A percentile compares a stretch with the other conserved stretches of the same genome.
These are phyloP conservation scores for Tulasnella sp. DNA, from an alignment of 768 basidiomycete genomes.

Conservation along the genomic window DNA sequence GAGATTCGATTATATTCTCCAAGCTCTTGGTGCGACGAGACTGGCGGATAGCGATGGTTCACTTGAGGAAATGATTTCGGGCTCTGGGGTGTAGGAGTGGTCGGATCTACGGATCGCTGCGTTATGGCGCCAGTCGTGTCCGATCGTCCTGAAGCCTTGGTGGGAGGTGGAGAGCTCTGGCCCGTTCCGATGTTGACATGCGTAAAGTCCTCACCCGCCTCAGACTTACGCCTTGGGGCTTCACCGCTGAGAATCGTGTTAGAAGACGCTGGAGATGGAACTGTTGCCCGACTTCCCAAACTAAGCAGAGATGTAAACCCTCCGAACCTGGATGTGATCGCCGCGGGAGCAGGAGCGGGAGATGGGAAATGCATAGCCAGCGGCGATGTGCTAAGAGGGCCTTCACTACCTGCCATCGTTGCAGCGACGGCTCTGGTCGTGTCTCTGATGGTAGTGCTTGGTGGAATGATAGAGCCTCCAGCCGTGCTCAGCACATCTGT, in stretches of 20 bases:
- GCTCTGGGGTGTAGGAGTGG: no score
- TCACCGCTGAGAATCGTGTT: background rate
- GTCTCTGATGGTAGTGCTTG: conserved; percentile 22
- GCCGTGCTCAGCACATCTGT: no score
- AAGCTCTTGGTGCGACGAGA: no score
- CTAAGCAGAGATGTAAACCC: conserved; percentile 13
- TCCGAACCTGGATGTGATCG: background rate
- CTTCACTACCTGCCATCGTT: background rate
- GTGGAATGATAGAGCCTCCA: background rate
- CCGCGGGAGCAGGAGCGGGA: background rate
- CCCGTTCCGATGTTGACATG: background rate
- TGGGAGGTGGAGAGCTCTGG: background rate
- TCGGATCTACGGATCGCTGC: no score
- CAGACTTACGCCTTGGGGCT: background rate
- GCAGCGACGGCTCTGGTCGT: conserved; percentile 13
- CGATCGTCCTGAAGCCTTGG: background rate
- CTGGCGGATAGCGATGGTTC: no score
- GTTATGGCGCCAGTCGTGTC: background rate
- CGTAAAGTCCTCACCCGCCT: conserved; percentile 10
- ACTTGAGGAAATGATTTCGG: no score
- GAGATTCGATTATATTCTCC: no score
- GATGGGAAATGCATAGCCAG: background rate
- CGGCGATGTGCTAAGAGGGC: background rate
- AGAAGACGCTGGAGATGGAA: background rate
- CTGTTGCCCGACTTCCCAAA: background rate